phyloP scores from a whole-genome alignment of 192 early-diverging fungal species.

The Dissophora ornata region DNA sequence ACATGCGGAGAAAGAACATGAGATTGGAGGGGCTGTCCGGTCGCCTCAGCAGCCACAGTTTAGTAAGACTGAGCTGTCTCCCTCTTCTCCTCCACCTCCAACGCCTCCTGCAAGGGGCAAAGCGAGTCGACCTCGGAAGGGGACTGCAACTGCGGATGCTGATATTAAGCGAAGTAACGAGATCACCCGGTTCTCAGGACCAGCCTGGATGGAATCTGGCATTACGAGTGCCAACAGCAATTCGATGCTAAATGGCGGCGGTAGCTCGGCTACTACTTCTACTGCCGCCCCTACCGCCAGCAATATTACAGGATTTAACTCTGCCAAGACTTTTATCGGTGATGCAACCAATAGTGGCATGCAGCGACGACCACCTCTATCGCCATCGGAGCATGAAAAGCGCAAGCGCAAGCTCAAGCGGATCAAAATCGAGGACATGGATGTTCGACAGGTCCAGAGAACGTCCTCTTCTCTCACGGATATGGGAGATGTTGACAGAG shows the following conservation, averaged over 20 bases:
- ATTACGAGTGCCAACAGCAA: neutral
- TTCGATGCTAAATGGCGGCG: neutral
- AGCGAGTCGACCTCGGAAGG: conserved; percentile 9
- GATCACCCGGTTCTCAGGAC: conserved; percentile 15
- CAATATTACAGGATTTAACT: neutral
- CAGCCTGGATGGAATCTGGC: conserved; percentile 29
- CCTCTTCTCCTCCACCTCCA: neutral
- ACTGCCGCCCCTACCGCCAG: neutral
- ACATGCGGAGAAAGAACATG: neutral
- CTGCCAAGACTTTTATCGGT: neutral
- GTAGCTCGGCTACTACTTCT: neutral
- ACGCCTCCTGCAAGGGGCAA: conserved; percentile 14
- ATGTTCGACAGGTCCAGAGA: conserved; percentile 30
- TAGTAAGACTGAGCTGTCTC: neutral
- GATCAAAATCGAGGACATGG: conserved; percentile 47
- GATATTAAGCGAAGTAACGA: conserved; percentile 43
- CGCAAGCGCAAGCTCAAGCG: conserved; percentile 43
- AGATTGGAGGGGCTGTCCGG: neutral
- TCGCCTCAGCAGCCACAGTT: neutral
- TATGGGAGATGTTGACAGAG: neutral
- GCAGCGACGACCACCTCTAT: conserved; percentile 13
- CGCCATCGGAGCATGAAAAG: conserved; percentile 17
- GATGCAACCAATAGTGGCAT: neutral
- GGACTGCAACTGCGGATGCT: conserved; percentile 13
- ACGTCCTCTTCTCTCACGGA: conserved; percentile 18